Evolutionary conservation across 257 asterid genomes (phyloP).

Genomic region (Solanum corneliomulleri): DNA sequence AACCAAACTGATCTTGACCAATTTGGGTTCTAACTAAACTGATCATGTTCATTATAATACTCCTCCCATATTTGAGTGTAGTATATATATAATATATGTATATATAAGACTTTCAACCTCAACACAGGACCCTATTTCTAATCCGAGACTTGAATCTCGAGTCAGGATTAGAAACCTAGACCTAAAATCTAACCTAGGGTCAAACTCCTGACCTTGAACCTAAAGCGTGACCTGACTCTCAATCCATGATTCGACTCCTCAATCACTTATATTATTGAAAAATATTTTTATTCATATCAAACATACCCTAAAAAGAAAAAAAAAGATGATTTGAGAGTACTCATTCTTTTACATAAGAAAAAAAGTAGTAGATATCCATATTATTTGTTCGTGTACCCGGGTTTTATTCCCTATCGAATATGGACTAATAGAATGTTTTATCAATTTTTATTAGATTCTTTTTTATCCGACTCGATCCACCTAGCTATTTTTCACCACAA

Average conservation of each 20-base stretch:
- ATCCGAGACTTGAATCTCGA: neutral
- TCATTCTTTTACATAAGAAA: neutral
- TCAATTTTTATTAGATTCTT: neutral
- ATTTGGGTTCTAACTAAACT: neutral
- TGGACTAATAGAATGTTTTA: too few relatives aligned
- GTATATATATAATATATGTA: neutral
- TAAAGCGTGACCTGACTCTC: neutral
- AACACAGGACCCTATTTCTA: fast-evolving
- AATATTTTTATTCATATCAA: neutral
- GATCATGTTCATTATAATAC: neutral
- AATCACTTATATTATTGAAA: neutral
- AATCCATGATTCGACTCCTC: neutral
- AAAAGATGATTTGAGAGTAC: neutral
- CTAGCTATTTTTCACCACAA: neutral
- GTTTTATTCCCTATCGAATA: neutral
- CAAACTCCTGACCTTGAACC: neutral
- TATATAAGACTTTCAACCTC: neutral
- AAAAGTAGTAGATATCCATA: too few relatives aligned
- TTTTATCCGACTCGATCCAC: neutral
- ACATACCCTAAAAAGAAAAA: neutral
- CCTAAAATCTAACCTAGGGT: neutral
- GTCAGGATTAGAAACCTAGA: neutral
- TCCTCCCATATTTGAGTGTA: neutral
- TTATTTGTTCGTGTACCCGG: neutral
- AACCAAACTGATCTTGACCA: neutral